Base-by-base conservation (phyloP, 2,329 filamentous ascomycete species). In the Leptodontidium sp. region DNA sequence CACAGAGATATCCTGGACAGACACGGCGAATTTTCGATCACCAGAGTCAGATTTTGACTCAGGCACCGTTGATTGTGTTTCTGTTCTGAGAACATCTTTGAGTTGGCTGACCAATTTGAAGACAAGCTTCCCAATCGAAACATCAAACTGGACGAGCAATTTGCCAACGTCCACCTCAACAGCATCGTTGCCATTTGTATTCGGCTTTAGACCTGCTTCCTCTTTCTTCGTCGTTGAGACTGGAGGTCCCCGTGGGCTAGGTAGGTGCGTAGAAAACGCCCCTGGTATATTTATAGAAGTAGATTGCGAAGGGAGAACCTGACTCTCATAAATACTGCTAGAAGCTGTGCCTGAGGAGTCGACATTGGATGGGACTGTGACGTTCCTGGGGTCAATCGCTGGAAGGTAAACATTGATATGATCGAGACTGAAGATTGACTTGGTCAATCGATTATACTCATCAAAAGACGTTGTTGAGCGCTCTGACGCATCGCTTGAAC, bases 271-370 rank as follows among this genome's bases (percentile, higher is more conserved):
- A 0, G 88, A 91, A 75, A 91, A 91, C 2, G 88, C 84, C 0
- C 88, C 89, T 1, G 88, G 88, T 2, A 90, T 76, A 73, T 88
- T 82, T 0, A 84, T 83, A n/a, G 82, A 82, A 12, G 81, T 71
- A 38, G 79, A 81, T 26, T 72, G 70, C 12, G 71, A 71, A 70
- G 68, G 29, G 55, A 73, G 71, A 55, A 21, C 69, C 17, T 75
- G 72, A 9, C 69, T 69, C 61, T 75, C 73, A 61, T 73, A 73
- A 29, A 65, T 67, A 43, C 67, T 72, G 29, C 65, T 64, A 11
- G 68, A 69, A 29, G 71, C 49, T n/a, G 57, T 64, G 14, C 50
- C 70, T 26, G 67, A 61, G 26, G 61, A n/a, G 21, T 40, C 43
- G 50, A 43, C 26, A 45, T 68, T 68, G 5, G 69, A 26, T 45